phyloP scores from a whole-genome alignment of 768 basidiomycete species.

The Termitomyces sp. region DNA sequence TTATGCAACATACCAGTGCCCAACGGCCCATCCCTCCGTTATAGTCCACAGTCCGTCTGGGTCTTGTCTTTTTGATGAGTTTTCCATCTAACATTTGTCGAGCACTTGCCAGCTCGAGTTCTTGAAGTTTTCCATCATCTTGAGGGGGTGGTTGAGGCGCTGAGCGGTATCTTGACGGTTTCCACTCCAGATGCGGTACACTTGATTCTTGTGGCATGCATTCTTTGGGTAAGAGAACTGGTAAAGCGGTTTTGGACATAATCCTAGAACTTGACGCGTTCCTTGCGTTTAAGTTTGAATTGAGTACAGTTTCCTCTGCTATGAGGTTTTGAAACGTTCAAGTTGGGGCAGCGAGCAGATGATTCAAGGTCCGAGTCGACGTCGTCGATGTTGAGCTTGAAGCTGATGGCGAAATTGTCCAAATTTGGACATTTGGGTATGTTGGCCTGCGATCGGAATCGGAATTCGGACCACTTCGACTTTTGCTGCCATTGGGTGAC shows the following conservation, averaged over 20 bases:
- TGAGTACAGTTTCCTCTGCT: not conserved
- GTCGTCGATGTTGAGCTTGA: not conserved
- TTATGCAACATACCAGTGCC: slow-evolving; percentile 58
- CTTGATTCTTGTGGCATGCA: slow-evolving; percentile 30
- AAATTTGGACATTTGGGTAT: not conserved
- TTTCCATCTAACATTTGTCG: slow-evolving; percentile 76
- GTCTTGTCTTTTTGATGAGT: slow-evolving; percentile 85
- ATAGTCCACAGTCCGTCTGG: slow-evolving; percentile 93
- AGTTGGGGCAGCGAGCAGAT: not conserved
- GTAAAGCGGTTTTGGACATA: slow-evolving; percentile 29
- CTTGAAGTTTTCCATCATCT: slow-evolving; percentile 72
- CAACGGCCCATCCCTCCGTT: slow-evolving; percentile 86
- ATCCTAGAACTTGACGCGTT: not conserved
- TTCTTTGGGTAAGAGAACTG: slow-evolving; percentile 51
- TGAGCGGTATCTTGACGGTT: slow-evolving; percentile 63
- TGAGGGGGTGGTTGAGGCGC: slow-evolving; percentile 75
- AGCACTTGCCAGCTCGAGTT: slow-evolving; percentile 75
- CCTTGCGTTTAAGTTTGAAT: not conserved
- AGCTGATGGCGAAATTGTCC: not conserved
- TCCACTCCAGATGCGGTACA: slow-evolving; percentile 63
- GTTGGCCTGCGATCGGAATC: not conserved
- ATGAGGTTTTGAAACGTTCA: not conserved
- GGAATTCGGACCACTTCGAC: no score
- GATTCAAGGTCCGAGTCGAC: not conserved
- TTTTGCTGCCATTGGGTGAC: no score